Evolutionary conservation across 805 yeast species (phyloP), one percentile per base, ranked within the genome.

Genomic region (Ogataea siamensis): DNA sequence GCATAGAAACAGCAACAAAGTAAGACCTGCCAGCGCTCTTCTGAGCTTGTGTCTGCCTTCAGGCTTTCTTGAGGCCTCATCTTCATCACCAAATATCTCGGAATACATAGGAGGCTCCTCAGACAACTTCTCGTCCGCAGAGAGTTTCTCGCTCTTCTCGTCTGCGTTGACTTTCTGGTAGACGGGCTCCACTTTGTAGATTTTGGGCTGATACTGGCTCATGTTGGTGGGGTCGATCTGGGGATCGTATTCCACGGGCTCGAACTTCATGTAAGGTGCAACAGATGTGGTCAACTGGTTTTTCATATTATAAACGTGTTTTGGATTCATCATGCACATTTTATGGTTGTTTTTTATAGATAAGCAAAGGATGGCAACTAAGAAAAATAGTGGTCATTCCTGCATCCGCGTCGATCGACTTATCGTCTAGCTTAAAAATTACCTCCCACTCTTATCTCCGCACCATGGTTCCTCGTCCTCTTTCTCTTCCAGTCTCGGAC

Each of bases 141-240:
- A 14, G 28, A 5, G 18, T 7, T 14, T 23, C 6, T 13, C 16
- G 2, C 16, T 16, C 34, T 32, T 7, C 32, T 33, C 43, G 12
- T 34, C 34, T 23, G 27, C 28, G 18, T 23, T 28, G 11, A 43
- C 23, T 33, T 39, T 45, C 11, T 37, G 41, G 35, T 39, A 52
- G 5, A 45, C 38, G 2, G 54, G 49, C 22, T 32, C 50, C 21
- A 57, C 66, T 34, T 50, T 58, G 43, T 62, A 64, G 5, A 46
- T 43, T 40, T 62, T 62, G 2, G 57, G 46, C 4, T 34, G 19
- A 46, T 58, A 64, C 36, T 64, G 68, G 3, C 46, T 50, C 53
- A 51, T 40, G 45, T 63, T 64, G 5, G 54, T 32, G 1, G 59
- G 53, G 37, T 63, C 64, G 9, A 59, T 16, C 0, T 35, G 8